Percentiles rank a stretch among this genome's conserved stretches.
These are phyloP conservation scores for Colletotrichum noveboracense DNA, from an alignment of 2,329 filamentous ascomycete genomes.

Conservation along the genomic window DNA sequence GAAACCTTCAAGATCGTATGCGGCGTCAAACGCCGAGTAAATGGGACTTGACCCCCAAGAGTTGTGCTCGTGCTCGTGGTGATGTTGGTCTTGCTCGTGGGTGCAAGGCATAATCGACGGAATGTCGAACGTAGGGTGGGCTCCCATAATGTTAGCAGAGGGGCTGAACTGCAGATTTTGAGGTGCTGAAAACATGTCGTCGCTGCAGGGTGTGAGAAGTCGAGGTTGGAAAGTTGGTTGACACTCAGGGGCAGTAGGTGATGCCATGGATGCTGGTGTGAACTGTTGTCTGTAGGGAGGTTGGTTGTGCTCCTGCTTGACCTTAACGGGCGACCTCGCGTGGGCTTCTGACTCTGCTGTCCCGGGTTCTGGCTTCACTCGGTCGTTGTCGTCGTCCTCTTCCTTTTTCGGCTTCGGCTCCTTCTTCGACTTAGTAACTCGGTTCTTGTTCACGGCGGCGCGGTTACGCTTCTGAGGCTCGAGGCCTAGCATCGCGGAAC, in stretches of 20 bases:
- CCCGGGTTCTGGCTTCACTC: conserved; percentile 45
- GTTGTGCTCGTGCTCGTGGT: conserved; percentile 30
- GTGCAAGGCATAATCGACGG: conserved; percentile 23
- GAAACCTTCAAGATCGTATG: conserved; percentile 41
- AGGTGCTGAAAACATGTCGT: conserved; percentile 44
- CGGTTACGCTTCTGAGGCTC: conserved; percentile 54
- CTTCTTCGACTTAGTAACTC: conserved; percentile 53
- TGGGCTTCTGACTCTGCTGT: conserved; percentile 17
- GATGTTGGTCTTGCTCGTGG: conserved; percentile 33
- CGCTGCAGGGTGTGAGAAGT: conserved; percentile 60
- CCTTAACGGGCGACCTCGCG: conserved; percentile 25
- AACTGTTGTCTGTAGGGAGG: conserved; percentile 36
- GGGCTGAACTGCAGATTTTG: conserved; percentile 36
- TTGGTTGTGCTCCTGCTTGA: conserved; percentile 44
- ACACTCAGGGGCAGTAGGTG: conserved; percentile 34
- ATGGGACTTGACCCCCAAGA: conserved; percentile 37
- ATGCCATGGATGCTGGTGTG: conserved; percentile 41
- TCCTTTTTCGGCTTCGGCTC: conserved; percentile 41
- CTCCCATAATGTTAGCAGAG: conserved; percentile 33
- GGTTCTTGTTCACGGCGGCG: conserved; percentile 42
- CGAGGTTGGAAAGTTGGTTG: conserved; percentile 37
- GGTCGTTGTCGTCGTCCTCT: conserved; percentile 33
- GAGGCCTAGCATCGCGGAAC: conserved; percentile 49
- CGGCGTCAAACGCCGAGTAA: conserved; percentile 45
- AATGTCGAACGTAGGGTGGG: conserved; percentile 33